Evolutionary conservation across 352 stramenopile genomes (phyloP).

Genomic region (Phytophthora cajani): DNA sequence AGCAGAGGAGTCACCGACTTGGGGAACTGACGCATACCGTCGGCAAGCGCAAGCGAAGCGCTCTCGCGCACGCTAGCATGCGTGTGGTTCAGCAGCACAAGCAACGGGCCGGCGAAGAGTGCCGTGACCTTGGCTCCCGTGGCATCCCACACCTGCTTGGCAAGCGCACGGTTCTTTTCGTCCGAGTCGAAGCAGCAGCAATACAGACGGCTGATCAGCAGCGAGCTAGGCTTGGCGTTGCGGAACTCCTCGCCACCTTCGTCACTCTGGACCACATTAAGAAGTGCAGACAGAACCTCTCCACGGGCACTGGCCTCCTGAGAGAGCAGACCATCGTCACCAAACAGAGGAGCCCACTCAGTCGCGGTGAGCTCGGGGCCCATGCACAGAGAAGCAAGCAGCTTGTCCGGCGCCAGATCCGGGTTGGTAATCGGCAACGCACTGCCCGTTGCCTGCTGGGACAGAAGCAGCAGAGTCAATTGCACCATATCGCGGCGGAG

Average conservation of each 20-base stretch:
- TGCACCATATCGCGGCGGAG: constrained; percentile 82
- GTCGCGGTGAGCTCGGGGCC: constrained; percentile 57
- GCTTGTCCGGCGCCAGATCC: constrained; percentile 57
- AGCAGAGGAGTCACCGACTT: constrained; percentile 73
- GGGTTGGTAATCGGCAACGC: constrained; percentile 69
- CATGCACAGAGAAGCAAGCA: constrained; percentile 67
- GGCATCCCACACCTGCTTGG: constrained; percentile 71
- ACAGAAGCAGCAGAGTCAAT: constrained; percentile 67
- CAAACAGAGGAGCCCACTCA: constrained; percentile 78
- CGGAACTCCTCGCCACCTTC: constrained; percentile 54
- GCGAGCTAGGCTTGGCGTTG: constrained; percentile 44
- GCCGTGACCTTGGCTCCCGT: constrained; percentile 57
- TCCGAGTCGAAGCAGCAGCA: constrained; percentile 71
- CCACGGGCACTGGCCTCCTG: constrained; percentile 57
- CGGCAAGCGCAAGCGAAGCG: constrained; percentile 77
- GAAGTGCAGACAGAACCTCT: constrained; percentile 65
- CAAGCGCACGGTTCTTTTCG: constrained; percentile 63
- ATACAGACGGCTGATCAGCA: constrained; percentile 71
- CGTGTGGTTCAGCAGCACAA: constrained; percentile 79
- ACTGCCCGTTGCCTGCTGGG: constrained; percentile 55
- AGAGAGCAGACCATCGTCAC: constrained; percentile 75
- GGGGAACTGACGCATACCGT: constrained; percentile 83
- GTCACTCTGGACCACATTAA: constrained; percentile 65
- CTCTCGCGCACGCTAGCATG: constrained; percentile 80
- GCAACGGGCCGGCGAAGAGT: constrained; percentile 67